Conservation (phyloP, 371 early-diverging fungal species). For the Parasitella parasitica region DNA sequence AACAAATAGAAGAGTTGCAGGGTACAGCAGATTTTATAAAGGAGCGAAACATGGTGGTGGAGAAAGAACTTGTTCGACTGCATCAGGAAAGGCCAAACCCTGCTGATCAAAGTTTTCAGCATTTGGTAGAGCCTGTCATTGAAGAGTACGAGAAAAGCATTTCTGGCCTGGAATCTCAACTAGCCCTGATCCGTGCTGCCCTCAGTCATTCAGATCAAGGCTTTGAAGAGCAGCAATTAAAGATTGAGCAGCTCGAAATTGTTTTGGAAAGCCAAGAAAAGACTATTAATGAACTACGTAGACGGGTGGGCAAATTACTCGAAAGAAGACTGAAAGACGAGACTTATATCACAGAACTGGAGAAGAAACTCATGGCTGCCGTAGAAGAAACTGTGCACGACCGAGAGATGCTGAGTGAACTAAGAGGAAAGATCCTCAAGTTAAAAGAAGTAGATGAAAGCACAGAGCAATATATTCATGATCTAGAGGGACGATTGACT, state of each 20-base stretch:
- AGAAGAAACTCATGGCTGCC: constrained; percentile 37
- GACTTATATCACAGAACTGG: constrained; percentile 46
- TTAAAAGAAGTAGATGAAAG: constrained; percentile 47
- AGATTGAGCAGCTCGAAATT: constrained; percentile 32
- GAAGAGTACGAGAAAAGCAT: constrained; percentile 70
- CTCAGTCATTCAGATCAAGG: constrained; percentile 51
- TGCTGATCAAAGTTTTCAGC: constrained; percentile 46
- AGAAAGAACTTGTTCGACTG: constrained; percentile 29
- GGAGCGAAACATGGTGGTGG: constrained; percentile 32
- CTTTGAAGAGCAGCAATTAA: constrained; percentile 52
- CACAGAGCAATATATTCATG: constrained; percentile 51
- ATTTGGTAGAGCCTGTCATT: constrained; percentile 69
- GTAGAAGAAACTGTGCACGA: constrained; percentile 43
- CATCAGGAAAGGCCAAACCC: constrained; percentile 7
- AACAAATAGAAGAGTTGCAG: constrained; percentile 40
- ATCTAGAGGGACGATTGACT: constrained; percentile 41
- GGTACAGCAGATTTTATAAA: constrained; percentile 22
- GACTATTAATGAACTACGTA: constrained; percentile 30
- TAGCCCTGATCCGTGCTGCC: constrained; percentile 57
- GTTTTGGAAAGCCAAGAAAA: constrained; percentile 39
- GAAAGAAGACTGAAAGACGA: constrained; percentile 45
- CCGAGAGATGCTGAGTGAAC: constrained; percentile 38
- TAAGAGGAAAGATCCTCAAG: constrained; percentile 37
- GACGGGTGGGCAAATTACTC: constrained; percentile 27
- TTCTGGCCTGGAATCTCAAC: constrained; percentile 55